Conservation (phyloP, 495 filamentous ascomycete species). For the Daldinia concentrica region DNA sequence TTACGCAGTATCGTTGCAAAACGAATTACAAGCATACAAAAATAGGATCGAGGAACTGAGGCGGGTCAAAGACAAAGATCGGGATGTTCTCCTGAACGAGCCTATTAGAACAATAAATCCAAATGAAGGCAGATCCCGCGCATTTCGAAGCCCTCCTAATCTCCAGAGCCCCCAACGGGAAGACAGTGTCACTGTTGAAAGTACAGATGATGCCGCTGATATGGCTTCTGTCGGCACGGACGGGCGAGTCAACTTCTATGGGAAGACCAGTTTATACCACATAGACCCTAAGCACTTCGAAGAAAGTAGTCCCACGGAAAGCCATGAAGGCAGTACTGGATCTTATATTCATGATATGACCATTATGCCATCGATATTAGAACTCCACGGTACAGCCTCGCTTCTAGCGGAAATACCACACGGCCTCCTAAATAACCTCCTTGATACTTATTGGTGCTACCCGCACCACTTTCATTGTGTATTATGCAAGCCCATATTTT, state of each 20-base stretch:
- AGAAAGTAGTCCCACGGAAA: neutral
- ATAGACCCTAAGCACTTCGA: slow-evolving; percentile 18
- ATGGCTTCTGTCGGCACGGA: slow-evolving; percentile 19
- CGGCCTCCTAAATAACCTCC: slow-evolving; percentile 6
- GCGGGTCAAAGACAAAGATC: slow-evolving; percentile 13
- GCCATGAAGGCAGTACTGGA: neutral
- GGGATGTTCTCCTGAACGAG: slow-evolving; percentile 13
- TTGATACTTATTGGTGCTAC: slow-evolving; percentile 17
- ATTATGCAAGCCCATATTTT: slow-evolving; percentile 18
- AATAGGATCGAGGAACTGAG: slow-evolving; percentile 11
- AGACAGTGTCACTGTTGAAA: neutral
- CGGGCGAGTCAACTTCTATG: slow-evolving; percentile 21
- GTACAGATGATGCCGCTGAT: neutral
- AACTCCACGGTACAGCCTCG: neutral
- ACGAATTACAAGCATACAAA: slow-evolving; percentile 13
- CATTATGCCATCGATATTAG: neutral
- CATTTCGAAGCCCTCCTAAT: slow-evolving; percentile 1
- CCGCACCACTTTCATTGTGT: slow-evolving; percentile 21
- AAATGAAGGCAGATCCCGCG: slow-evolving; percentile 14
- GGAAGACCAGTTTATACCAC: slow-evolving; percentile 24
- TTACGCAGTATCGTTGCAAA: slow-evolving; percentile 13
- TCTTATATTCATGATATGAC: neutral
- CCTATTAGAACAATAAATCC: slow-evolving; percentile 20
- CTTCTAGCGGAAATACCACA: neutral
- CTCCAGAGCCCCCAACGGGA: neutral